These are phyloP conservation scores for Jaltomata sinuosa DNA, from an alignment of 257 asterid species.

Conservation along the genomic window DNA sequence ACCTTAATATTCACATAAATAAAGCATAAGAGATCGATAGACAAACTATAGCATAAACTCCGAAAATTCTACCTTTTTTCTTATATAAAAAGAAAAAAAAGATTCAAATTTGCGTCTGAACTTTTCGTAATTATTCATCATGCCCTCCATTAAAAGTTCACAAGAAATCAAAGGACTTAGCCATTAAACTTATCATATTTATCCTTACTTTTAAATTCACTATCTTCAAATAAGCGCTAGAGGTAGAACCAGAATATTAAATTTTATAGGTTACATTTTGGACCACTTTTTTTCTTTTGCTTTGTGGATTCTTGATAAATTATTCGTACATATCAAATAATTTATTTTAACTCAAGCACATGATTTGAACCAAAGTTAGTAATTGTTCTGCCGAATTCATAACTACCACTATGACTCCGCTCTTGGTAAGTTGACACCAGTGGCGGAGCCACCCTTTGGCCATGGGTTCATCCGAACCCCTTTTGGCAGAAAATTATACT, in stretches of 20 bases:
- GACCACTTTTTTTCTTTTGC: neutral
- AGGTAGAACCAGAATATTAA: neutral
- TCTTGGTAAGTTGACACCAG: neutral
- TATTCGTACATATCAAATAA: neutral
- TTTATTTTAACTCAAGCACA: neutral
- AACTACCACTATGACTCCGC: no score
- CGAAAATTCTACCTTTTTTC: neutral
- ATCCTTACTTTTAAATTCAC: neutral
- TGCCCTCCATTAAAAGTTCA: neutral
- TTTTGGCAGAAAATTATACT: no score
- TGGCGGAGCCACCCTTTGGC: no score
- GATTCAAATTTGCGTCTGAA: no score
- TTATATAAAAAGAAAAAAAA: no score
- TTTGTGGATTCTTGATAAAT: neutral
- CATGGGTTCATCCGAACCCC: no score
- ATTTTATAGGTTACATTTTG: neutral
- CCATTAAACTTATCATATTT: neutral
- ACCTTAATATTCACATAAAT: neutral
- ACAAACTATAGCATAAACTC: neutral
- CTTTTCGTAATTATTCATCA: neutral
- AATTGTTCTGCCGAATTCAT: neutral
- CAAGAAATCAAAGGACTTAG: neutral
- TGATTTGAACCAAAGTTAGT: neutral
- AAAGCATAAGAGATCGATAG: neutral
- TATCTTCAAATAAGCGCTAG: neutral